Evolutionary conservation across 2,329 filamentous ascomycete genomes (phyloP).

Genomic region (Ceratocystis huliohia): DNA sequence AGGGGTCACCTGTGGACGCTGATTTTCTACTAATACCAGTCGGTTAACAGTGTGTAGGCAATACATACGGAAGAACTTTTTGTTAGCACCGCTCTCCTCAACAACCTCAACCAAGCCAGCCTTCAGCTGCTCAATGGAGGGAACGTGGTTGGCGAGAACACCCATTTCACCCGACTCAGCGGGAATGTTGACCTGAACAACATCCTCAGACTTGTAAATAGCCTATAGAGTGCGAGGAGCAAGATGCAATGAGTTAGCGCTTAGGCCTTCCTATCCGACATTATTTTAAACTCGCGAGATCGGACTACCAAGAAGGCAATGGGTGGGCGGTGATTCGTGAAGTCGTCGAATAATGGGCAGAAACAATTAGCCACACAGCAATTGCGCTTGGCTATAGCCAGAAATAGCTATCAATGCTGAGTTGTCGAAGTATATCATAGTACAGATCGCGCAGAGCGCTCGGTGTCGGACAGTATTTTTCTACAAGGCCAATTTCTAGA

Average conservation of each 20-base stretch:
- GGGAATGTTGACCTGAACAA: conserved; percentile 95
- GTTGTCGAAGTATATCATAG: conserved; percentile 6
- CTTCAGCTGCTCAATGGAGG: conserved; percentile 97
- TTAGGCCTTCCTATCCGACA: conserved; percentile 15
- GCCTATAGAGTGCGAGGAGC: conserved; percentile 36
- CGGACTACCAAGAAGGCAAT: background rate
- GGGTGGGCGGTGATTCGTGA: background rate
- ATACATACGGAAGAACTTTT: conserved; percentile 94
- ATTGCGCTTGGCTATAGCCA: conserved; percentile 2
- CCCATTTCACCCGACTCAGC: conserved; percentile 98
- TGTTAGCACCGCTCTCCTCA: conserved; percentile 77
- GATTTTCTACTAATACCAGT: background rate
- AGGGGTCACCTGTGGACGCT: background rate
- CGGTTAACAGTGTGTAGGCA: background rate
- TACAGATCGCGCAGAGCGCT: background rate
- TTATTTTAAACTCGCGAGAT: background rate
- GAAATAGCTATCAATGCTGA: too few species aligned
- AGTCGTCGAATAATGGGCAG: background rate
- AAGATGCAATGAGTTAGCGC: conserved; percentile 7
- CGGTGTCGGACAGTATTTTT: background rate
- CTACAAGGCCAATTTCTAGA: background rate
- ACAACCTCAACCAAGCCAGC: conserved; percentile 90
- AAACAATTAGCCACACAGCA: background rate
- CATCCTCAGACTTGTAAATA: conserved; percentile 54
- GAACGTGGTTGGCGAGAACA: conserved; percentile 97